phyloP scores from a whole-genome alignment of 2,329 filamentous ascomycete species.

The Neobulgaria alba region DNA sequence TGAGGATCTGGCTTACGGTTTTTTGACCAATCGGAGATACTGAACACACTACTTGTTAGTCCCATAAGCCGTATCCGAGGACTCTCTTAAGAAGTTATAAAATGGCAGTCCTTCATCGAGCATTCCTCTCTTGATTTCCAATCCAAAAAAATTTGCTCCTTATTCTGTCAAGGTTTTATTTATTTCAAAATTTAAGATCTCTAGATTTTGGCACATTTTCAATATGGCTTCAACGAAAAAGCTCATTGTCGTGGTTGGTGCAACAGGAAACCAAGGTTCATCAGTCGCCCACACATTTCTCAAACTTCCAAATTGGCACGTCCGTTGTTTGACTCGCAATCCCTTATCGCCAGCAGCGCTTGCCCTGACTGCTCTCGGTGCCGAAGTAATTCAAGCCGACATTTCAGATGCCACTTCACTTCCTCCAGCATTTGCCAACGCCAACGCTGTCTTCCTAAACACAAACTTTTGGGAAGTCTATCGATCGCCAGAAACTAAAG shows the following conservation, averaged over 20 bases:
- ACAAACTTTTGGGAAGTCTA: conserved; percentile 22
- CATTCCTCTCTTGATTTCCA: neutral
- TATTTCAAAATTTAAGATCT: too few species aligned
- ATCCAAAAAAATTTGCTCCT: neutral
- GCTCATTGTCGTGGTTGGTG: conserved; percentile 48
- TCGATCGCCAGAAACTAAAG: neutral
- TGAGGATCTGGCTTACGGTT: neutral
- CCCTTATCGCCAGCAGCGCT: conserved; percentile 12
- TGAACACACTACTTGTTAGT: too few species aligned
- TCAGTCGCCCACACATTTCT: conserved; percentile 36
- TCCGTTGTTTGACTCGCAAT: conserved; percentile 20
- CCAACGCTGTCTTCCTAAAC: conserved; percentile 23
- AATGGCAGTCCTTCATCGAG: too few species aligned
- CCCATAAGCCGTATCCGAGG: too few species aligned
- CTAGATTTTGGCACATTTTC: neutral
- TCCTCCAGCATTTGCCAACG: conserved; percentile 16
- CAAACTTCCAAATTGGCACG: conserved; percentile 20
- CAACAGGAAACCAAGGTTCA: conserved; percentile 53
- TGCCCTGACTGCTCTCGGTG: conserved; percentile 15
- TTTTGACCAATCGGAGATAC: neutral
- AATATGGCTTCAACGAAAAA: conserved; percentile 27
- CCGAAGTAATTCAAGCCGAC: conserved; percentile 23
- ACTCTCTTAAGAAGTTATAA: too few species aligned
- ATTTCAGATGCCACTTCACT: conserved; percentile 18
- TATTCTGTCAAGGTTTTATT: too few species aligned